Base-by-base conservation (phyloP, 495 filamentous ascomycete genomes). In the Annulohypoxylon maeteangense region DNA sequence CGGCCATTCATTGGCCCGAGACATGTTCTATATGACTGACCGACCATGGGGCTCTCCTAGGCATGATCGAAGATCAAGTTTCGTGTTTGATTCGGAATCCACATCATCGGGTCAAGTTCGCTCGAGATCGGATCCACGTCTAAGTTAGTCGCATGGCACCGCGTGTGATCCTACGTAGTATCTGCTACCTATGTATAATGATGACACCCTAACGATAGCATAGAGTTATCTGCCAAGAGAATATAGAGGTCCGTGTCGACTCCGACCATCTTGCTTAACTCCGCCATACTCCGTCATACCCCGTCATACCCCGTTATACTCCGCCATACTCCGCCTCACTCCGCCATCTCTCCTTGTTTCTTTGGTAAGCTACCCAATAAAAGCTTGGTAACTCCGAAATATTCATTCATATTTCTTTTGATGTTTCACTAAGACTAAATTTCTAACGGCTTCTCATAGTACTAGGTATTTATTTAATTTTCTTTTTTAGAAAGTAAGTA, bases 71-170 rank as follows among this genome's bases (percentile, higher is more conserved):
- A 48, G 57, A 38, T 42, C 34, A n/a, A 38, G 5, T 40, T 63
- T 67, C 55, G 56, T 44, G 1, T 48, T 31, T 40, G 34, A 40
- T 42, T 23, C 50, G 32, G 29, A 48, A 12, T 50, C 48, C 57
- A n/a, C 45, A 45, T 56, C 10, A 63, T 66, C 62, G 57, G 68
- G 56, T 62, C 68, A 57, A 58, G 29, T 66, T 47, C 12, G 40
- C 7, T 42, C 57, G 25, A 51, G 27, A 53, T 23, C 11, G 34
- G 40, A 22, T 20, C 20, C 62, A 34, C 36, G 31, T 62, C 22
- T 12, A 50, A 62, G 57, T 56, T 71, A 55, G 57, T 51, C 62
- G 32, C 50, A 57, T 27, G 23, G 38, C 42, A 58, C 55, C 36
- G 51, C 34, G 18, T 47, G n/a, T 29, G 48, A 56, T 48, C 40